phyloP scores from a whole-genome alignment of 805 yeast genomes.

The Pichia rugopelliculosa region DNA sequence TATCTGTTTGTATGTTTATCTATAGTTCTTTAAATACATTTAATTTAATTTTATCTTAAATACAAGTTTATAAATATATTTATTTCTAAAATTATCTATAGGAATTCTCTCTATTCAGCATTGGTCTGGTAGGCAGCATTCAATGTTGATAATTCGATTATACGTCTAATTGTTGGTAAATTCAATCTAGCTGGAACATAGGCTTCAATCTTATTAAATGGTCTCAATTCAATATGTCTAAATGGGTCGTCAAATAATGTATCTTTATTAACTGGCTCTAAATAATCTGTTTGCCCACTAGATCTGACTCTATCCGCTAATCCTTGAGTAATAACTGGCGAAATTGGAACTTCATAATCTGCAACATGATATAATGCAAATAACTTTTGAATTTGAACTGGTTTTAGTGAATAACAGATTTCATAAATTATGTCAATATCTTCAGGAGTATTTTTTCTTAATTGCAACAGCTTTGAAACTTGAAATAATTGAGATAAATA shows the following conservation, averaged over 20 bases:
- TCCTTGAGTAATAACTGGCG: slow-evolving; percentile 68
- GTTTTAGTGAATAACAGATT: slow-evolving; percentile 88
- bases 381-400: slow-evolving; percentile 91
- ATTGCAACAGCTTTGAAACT: slow-evolving; percentile 86
- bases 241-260: slow-evolving; percentile 82
- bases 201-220: slow-evolving; percentile 75
- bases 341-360: slow-evolving; percentile 90
- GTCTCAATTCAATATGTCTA: slow-evolving; percentile 64
- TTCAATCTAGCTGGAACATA: slow-evolving; percentile 94
- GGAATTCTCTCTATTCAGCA: not conserved
- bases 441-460: slow-evolving; percentile 79
- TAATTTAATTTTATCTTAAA: not conserved
- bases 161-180: slow-evolving; percentile 79
- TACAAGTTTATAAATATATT: not conserved
- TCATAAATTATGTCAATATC: slow-evolving; percentile 91
- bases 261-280: slow-evolving; percentile 59
- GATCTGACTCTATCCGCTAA: slow-evolving; percentile 70
- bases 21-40: not conserved
- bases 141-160: slow-evolving; percentile 81
- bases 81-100: not conserved
- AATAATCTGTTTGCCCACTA: slow-evolving; percentile 54
- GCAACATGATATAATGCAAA: slow-evolving; percentile 85
- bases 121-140: slow-evolving; percentile 66
- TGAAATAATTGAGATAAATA: slow-evolving; percentile 83
- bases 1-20: not conserved